These are phyloP conservation scores for Trypanosoma vivax DNA, from an alignment of 208 protist genomes.

Conservation along the genomic window DNA sequence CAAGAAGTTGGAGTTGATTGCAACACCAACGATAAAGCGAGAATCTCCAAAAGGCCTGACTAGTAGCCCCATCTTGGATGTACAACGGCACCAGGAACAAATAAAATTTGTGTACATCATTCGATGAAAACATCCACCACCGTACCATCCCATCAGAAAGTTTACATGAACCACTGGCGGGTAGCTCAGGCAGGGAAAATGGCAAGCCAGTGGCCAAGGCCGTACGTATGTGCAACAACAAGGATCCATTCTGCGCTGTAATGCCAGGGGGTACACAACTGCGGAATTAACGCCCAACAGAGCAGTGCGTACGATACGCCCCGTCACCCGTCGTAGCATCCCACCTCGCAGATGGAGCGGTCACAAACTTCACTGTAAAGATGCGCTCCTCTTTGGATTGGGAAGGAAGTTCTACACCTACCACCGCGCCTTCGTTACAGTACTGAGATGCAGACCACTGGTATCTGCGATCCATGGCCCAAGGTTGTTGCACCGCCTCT, in stretches of 20 bases:
- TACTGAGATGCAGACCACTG: too few relatives aligned
- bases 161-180: background rate
- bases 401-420: too few relatives aligned
- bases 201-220: conserved; percentile 6
- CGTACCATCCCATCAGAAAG: conserved; percentile 31
- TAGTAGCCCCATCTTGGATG: conserved; percentile 45
- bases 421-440: too few relatives aligned
- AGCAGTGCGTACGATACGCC: too few relatives aligned
- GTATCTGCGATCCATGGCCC: background rate
- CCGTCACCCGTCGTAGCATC: too few relatives aligned
- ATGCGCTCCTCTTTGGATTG: too few relatives aligned
- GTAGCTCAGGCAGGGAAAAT: background rate
- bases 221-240: conserved; percentile 3
- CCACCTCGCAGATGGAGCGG: too few relatives aligned
- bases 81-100: conserved; percentile 39
- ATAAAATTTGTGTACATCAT: conserved; percentile 21
- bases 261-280: too few relatives aligned
- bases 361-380: too few relatives aligned
- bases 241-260: background rate
- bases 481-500: conserved; percentile 24
- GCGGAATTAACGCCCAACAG: too few relatives aligned
- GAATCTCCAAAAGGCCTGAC: conserved; percentile 50
- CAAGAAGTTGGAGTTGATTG: conserved; percentile 19
- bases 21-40: conserved; percentile 29
- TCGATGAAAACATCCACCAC: conserved; percentile 30